Conservation (phyloP, 2,329 filamentous ascomycete species). For the Diaporthe aspalathi region DNA sequence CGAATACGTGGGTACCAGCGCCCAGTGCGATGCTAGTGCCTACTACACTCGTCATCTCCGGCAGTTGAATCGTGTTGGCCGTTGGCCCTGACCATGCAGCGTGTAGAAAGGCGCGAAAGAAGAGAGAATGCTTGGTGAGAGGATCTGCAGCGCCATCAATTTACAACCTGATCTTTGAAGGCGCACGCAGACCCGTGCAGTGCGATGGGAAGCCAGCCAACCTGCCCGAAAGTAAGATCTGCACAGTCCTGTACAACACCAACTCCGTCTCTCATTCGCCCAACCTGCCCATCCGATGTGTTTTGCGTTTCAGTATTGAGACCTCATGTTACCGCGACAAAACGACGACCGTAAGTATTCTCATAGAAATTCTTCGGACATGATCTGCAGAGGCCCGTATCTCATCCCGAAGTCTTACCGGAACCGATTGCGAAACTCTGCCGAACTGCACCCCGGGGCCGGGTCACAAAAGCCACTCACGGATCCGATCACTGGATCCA, state of each 20-base stretch:
- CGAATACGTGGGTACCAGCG: neutral
- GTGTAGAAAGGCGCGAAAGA: neutral
- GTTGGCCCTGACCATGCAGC: neutral
- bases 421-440: neutral
- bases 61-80: neutral
- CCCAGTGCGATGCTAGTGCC: neutral
- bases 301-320: neutral
- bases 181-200: neutral
- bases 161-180: neutral
- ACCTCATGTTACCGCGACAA: neutral
- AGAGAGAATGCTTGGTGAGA: neutral
- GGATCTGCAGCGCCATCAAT: neutral
- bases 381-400: neutral
- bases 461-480: no score
- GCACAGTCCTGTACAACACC: slow-evolving; percentile 3
- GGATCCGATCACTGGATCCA: no score
- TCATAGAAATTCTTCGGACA: neutral
- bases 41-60: neutral
- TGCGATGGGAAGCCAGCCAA: neutral
- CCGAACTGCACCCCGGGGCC: neutral
- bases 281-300: neutral
- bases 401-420: neutral
- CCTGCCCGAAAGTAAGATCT: neutral
- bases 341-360: neutral
- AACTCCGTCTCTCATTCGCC: neutral